phyloP scores from a whole-genome alignment of 257 asterid genomes.

The Gentiana dahurica region DNA sequence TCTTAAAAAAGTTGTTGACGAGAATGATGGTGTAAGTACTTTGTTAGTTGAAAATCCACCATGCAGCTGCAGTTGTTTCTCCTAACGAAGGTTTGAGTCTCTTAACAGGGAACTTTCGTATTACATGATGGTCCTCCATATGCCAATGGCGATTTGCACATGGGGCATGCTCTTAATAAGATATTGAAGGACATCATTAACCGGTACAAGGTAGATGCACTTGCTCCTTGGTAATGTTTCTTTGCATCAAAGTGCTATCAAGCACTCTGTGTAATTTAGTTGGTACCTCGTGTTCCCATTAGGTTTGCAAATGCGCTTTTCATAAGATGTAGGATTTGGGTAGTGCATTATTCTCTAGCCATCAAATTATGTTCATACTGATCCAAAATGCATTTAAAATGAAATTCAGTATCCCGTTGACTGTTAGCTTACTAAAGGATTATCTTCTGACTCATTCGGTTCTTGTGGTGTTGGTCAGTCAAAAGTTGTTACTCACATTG shows the following conservation, averaged over 20 bases:
- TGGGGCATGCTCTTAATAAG: slow-evolving; percentile 96
- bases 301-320: no score
- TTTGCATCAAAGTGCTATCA: neutral
- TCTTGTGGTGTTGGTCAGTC: no score
- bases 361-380: no score
- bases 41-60: slow-evolving; percentile 8
- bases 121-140: slow-evolving; percentile 99
- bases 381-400: no score
- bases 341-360: no score
- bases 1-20: slow-evolving; percentile 50
- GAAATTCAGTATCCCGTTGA: no score
- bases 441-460: no score
- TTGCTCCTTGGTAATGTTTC: neutral
- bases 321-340: no score
- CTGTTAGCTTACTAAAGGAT: no score
- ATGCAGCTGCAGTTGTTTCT: slow-evolving; percentile 4
- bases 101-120: slow-evolving; percentile 76
- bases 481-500: no score
- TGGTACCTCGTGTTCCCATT: no score
- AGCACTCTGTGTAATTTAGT: no score
- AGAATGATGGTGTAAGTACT: slow-evolving; percentile 70
- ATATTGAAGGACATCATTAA: slow-evolving; percentile 94
- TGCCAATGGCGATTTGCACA: slow-evolving; percentile 97
- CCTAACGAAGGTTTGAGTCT: slow-evolving; percentile 23
- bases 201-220: slow-evolving; percentile 68